Evolutionary conservation across 2,329 filamentous ascomycete genomes (phyloP).

Genomic region (Colletotrichum euphorbiae): DNA sequence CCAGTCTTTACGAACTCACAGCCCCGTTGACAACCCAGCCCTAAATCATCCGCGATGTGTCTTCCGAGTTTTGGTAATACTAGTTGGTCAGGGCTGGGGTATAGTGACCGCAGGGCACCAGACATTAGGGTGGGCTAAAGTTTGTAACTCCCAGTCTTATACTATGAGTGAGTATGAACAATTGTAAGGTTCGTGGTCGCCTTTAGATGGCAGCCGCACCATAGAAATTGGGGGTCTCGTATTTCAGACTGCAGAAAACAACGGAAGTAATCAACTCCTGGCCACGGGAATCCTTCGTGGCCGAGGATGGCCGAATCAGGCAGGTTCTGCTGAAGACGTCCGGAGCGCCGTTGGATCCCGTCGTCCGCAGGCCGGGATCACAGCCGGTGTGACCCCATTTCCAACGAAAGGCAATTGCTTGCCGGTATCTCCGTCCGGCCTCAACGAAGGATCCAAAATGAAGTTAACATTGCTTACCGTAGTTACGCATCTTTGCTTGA

Average conservation of each 20-base stretch:
- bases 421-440: not conserved
- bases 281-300: not conserved
- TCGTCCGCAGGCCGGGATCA: not conserved
- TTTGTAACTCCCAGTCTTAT: too few species aligned
- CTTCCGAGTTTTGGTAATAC: too few species aligned
- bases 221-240: too few species aligned
- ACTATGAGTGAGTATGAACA: too few species aligned
- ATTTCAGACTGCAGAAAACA: not conserved
- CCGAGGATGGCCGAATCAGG: not conserved
- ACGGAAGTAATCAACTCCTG: not conserved
- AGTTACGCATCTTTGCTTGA: not conserved
- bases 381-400: not conserved
- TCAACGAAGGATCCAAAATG: not conserved
- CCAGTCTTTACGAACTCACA: too few species aligned
- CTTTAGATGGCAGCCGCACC: too few species aligned
- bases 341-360: not conserved
- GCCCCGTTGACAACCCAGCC: too few species aligned
- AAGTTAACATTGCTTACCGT: slow-evolving; percentile 7
- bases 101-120: too few species aligned
- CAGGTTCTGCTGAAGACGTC: slow-evolving; percentile 7
- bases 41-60: too few species aligned
- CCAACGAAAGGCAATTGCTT: not conserved
- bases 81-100: too few species aligned
- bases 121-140: too few species aligned
- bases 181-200: too few species aligned